These are phyloP conservation scores for Pseudonitzschia pungens DNA, from an alignment of 108 stramenopile genomes.

Conservation along the genomic window DNA sequence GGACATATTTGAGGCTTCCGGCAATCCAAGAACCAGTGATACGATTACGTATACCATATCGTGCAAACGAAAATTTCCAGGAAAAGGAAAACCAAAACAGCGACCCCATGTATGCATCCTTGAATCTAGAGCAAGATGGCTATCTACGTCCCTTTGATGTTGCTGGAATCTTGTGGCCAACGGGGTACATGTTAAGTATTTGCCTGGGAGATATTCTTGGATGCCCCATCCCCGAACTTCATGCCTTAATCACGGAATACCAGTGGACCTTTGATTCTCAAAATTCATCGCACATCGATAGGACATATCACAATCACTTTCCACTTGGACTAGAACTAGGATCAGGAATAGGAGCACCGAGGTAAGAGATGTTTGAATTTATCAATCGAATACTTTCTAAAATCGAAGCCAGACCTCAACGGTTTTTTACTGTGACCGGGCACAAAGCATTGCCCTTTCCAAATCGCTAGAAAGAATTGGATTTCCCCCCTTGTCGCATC, in stretches of 20 bases:
- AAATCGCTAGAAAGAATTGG: slow-evolving; percentile 14
- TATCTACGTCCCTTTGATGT: slow-evolving; percentile 53
- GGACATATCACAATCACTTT: not conserved
- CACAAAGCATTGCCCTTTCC: slow-evolving; percentile 45
- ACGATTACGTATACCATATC: slow-evolving; percentile 13
- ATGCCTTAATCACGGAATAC: slow-evolving; percentile 9
- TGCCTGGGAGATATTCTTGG: slow-evolving; percentile 44
- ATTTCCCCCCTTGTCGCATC: not conserved
- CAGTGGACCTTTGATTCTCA: not conserved
- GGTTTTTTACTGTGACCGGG: not conserved
- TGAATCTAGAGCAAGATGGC: slow-evolving; percentile 58
- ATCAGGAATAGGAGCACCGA: slow-evolving; percentile 49
- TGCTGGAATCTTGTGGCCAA: slow-evolving; percentile 59
- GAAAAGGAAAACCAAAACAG: slow-evolving; percentile 5
- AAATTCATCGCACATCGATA: not conserved
- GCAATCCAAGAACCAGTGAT: slow-evolving; percentile 27
- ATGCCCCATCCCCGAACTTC: slow-evolving; percentile 50
- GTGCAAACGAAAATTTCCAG: not conserved
- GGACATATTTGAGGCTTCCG: slow-evolving; percentile 31
- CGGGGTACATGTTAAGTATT: slow-evolving; percentile 57
- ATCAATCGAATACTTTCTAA: not conserved
- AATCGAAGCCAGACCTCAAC: not conserved
- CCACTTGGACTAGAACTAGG: slow-evolving; percentile 48
- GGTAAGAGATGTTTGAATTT: not conserved
- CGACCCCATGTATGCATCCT: no score